Percentiles rank a stretch among this genome's conserved stretches.
Evolutionary conservation across 1,284 basidiomycete genomes (phyloP).

Genomic region (Fomes fomentarius): DNA sequence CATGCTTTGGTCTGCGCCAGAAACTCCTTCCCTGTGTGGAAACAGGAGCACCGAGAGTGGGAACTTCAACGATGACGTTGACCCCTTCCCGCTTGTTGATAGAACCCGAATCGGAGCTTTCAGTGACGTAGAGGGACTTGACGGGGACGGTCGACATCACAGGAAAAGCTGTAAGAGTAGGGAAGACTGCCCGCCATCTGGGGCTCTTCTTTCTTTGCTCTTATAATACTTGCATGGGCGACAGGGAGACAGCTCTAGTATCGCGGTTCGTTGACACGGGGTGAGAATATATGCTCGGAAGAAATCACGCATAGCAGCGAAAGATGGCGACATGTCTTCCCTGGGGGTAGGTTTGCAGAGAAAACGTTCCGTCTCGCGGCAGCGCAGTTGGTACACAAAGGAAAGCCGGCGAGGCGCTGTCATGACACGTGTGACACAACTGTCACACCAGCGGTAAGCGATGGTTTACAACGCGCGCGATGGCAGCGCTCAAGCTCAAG

Average conservation of each 20-base stretch:
- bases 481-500: too few species aligned
- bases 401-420: too few species aligned
- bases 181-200: constrained; percentile 11
- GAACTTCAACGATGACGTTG: constrained; percentile 26
- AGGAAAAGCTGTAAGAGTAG: constrained; percentile 9
- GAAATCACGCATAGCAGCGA: too few species aligned
- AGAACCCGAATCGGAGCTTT: constrained; percentile 16
- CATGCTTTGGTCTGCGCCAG: constrained; percentile 29
- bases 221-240: constrained; percentile 18
- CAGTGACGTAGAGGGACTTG: constrained; percentile 12
- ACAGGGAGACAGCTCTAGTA: constrained; percentile 14
- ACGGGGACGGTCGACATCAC: constrained; percentile 30
- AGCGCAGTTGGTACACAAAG: too few species aligned
- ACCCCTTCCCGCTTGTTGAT: constrained; percentile 23
- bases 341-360: too few species aligned
- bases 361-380: too few species aligned
- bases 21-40: constrained; percentile 25
- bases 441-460: too few species aligned
- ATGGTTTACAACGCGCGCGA: too few species aligned
- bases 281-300: constrained; percentile 15
- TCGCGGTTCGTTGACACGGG: constrained; percentile 22
- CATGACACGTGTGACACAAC: too few species aligned
- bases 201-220: constrained; percentile 10
- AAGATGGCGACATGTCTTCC: too few species aligned
- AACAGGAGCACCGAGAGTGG: constrained; percentile 31